Conservation (phyloP, 2,329 filamentous ascomycete genomes). For the Esteya vermicola region DNA sequence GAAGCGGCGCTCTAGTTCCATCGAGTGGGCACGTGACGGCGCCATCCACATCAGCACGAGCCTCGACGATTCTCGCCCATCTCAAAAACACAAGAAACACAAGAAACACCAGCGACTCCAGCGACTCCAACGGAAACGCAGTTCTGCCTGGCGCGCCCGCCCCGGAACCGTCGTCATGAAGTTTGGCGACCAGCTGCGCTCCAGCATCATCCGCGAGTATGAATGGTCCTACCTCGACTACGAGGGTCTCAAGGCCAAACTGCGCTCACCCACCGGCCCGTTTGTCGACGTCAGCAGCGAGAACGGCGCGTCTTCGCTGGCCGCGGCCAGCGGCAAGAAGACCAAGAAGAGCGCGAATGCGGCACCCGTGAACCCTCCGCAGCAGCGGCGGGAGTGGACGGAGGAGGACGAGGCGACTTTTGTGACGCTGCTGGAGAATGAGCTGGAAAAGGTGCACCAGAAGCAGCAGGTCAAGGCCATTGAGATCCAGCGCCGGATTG, state of each 20-base stretch:
- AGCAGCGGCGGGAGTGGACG: conserved; percentile 53
- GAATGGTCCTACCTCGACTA: conserved; percentile 98
- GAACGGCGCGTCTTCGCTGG: conserved; percentile 11
- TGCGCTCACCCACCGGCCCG: conserved; percentile 57
- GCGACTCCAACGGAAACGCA: background rate
- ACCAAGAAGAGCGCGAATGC: conserved; percentile 15
- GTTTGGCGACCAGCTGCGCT: conserved; percentile 94
- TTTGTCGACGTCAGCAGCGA: conserved; percentile 20
- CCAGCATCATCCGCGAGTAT: conserved; percentile 92
- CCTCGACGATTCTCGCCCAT: no score
- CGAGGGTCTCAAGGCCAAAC: conserved; percentile 75
- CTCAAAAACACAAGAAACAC: background rate
- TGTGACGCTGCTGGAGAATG: conserved; percentile 71
- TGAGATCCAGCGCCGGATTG: conserved; percentile 85
- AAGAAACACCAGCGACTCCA: conserved; percentile 2
- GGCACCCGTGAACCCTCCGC: background rate
- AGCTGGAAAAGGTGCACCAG: conserved; percentile 94
- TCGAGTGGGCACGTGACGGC: conserved; percentile 8
- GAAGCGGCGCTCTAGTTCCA: conserved; percentile 22
- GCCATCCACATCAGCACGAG: background rate
- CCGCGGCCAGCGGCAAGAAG: conserved; percentile 14
- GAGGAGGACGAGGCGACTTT: conserved; percentile 88
- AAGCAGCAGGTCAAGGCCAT: conserved; percentile 97
- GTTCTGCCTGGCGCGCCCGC: conserved; percentile 19
- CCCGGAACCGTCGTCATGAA: conserved; percentile 51